Base-by-base conservation (phyloP, 1,139 yeast genomes). In the Saccharomycopsis hybrid region DNA sequence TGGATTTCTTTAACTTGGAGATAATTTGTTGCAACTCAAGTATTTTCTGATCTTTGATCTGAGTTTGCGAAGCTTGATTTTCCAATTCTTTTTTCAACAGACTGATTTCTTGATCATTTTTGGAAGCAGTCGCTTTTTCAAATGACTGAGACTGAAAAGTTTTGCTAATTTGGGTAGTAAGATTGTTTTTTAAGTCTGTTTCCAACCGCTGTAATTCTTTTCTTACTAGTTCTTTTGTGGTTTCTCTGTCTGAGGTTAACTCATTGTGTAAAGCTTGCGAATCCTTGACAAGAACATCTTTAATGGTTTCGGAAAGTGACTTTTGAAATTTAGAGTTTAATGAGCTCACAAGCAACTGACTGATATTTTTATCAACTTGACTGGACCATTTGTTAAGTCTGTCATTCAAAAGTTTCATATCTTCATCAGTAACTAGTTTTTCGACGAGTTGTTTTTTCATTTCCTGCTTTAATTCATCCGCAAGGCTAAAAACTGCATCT, bases 291-390 rank as follows among this genome's bases (percentile, higher is more conserved):
- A 49, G 32, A 11, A 43, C 43, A 18, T 49, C 46, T 30, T 48
- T 44, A 24, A 51, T 42, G 4, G 54, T 43, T 8, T 48, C 54
- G 4, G 46, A n/a, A 5, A 51, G 35, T 2, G 29, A 38, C 5
- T 38, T 45, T 41, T 49, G 54, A 25, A 51, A 51, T 28, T 51
- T 51, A 18, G 52, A 48, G 28, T 46, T 51, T 24, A 51, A 43
- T 8, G 51, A 42, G 35, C 43, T 44, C 13, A 51, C 39, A 5
- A 51, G 43, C 25, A 51, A 45, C 46, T 48, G 52, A 28, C 52
- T 48, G 25, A 51, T 51, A 39, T 51, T 51, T 44, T 51, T 51
- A 37, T 51, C 54, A 11, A 51, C 54, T 13, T 51, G 44, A 5
- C 47, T 39, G 5, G 45, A 44, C 54, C 54, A 51, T 39, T 41